Percentiles rank a stretch among this genome's conserved stretches.
phyloP scores from a whole-genome alignment of 371 early-diverging fungal genomes.

The Phascolomyces articulosus region DNA sequence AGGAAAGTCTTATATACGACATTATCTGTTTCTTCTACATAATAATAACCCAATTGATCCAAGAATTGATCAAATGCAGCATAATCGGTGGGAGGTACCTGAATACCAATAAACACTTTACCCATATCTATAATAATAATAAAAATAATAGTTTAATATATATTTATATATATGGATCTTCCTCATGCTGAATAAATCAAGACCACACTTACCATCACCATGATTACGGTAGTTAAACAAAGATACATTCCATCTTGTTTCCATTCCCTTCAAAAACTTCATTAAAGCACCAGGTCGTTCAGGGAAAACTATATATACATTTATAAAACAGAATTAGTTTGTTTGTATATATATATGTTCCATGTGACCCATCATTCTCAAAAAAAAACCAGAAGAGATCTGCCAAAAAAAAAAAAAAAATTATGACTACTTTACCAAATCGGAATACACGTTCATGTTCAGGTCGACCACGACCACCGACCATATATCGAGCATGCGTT shows the following conservation, averaged over 20 bases:
- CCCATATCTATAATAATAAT: conserved; percentile 80
- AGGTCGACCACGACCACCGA: conserved; percentile 82
- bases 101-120: conserved; percentile 90
- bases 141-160: background rate
- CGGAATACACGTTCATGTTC: conserved; percentile 88
- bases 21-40: conserved; percentile 90
- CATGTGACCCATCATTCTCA: background rate
- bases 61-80: conserved; percentile 72
- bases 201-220: conserved; percentile 71
- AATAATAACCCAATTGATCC: conserved; percentile 76
- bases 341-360: background rate
- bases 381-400: no score
- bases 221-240: conserved; percentile 97
- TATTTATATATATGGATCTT: no score
- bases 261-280: conserved; percentile 79
- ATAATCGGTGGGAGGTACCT: conserved; percentile 75
- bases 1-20: conserved; percentile 83
- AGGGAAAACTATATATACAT: conserved; percentile 86
- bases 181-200: background rate
- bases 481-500: conserved; percentile 89
- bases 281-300: conserved; percentile 93
- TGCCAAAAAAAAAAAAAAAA: no score
- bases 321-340: no score
- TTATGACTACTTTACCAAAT: conserved; percentile 67
- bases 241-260: conserved; percentile 86